phyloP scores from a whole-genome alignment of 805 yeast genomes.

The Candida insectalens region DNA sequence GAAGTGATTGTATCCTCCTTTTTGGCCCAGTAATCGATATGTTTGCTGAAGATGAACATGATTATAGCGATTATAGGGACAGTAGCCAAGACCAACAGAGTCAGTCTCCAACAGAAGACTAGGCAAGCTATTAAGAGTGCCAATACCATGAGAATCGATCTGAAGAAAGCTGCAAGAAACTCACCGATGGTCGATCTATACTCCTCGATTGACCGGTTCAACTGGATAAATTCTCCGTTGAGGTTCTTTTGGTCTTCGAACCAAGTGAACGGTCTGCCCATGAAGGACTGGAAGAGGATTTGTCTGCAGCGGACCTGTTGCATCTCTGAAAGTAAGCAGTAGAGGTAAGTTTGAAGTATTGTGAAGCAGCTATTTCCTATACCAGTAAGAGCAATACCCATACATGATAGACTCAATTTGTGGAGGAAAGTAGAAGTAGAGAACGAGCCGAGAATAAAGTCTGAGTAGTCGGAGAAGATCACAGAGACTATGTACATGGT shows the following conservation, averaged over 20 bases:
- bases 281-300: conserved; percentile 31
- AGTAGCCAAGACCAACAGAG: conserved; percentile 65
- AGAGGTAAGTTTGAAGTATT: conserved; percentile 48
- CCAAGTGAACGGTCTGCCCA: conserved; percentile 47
- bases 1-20: conserved; percentile 50
- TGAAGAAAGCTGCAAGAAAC: conserved; percentile 46
- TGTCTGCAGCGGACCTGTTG: conserved; percentile 52
- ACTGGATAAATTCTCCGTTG: conserved; percentile 55
- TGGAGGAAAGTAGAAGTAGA: conserved; percentile 21
- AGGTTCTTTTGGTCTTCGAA: conserved; percentile 48
- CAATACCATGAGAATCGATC: conserved; percentile 41
- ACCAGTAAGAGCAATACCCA: conserved; percentile 36
- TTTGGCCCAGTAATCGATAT: conserved; percentile 38
- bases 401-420: conserved; percentile 25
- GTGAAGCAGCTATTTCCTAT: conserved; percentile 31
- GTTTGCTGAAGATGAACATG: conserved; percentile 40
- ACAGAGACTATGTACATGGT: conserved; percentile 59
- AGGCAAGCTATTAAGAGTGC: conserved; percentile 58
- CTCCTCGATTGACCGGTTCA: conserved; percentile 70
- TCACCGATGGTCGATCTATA: conserved; percentile 59
- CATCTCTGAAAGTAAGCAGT: conserved; percentile 66
- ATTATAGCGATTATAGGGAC: conserved; percentile 54
- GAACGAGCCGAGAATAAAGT: conserved; percentile 24
- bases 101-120: conserved; percentile 75
- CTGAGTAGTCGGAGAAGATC: conserved; percentile 39